Base-by-base conservation (phyloP, 345 rosid genomes). In the Brassica incana region DNA sequence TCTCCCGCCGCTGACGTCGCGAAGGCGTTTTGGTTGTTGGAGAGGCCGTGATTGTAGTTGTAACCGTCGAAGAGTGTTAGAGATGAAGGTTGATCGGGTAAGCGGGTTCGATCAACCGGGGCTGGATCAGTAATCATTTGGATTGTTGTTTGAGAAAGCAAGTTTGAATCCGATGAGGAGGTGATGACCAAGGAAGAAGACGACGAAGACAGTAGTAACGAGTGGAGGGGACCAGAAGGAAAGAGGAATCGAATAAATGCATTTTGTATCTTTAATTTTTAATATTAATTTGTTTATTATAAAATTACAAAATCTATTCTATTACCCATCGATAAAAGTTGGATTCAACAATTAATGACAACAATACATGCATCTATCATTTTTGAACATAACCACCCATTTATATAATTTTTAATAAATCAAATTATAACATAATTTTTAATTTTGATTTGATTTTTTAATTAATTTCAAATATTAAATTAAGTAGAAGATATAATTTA, bases 71-170 rank as follows among this genome's bases (percentile, higher is more conserved):
- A 82, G 72, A 74, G 80, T 40, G 84, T 36, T n/a, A 83, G 58
- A 1, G 88, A 78, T 1, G 79, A 0, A 0, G 88, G 77, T 67
- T 83, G 91, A 54, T 86, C 87, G 27, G 80, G 82, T 67, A 83
- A 75, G 43, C 84, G 77, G 65, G 73, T 40, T 69, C 83, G 90
- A 76, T 81, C 84, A n/a, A 69, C 52, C 7, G 88, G 67, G 10
- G 65, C 40, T 4, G 92, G 91, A 67, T 91, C 97, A 92, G 86
- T 92, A 54, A 56, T 67, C 88, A 87, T 77, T 72, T 23, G 78
- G 66, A 45, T 69, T 11, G 1, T 38, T 40, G 38, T 48, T 25
- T 14, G 36, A 29, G 74, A 59, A 58, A 43, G 25, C 6, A n/a
- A 52, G 58, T 52, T 69, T 58, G 16, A 72, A 20, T 52, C 58